Conservation (phyloP, 345 rosid genomes). For the Geranium brycei region DNA sequence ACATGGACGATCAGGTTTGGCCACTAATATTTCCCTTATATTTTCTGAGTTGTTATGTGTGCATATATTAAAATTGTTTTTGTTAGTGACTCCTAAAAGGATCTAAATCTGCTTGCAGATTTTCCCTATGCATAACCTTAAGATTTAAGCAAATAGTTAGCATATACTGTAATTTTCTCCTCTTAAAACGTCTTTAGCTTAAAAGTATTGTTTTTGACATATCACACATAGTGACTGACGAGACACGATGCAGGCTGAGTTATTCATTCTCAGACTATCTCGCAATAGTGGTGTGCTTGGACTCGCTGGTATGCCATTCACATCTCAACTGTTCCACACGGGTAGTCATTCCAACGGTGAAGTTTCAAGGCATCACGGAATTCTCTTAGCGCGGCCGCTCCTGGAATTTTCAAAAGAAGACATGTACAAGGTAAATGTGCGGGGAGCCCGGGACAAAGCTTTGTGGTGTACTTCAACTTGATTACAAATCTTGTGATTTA, state of each 20-base stretch:
- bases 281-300: slow-evolving; percentile 93
- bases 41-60: too few species aligned
- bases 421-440: slow-evolving; percentile 50
- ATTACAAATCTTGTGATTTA: neutral
- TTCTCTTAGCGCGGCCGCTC: slow-evolving; percentile 71
- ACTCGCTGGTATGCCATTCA: slow-evolving; percentile 77
- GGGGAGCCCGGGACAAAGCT: neutral
- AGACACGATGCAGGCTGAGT: slow-evolving; percentile 62
- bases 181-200: neutral
- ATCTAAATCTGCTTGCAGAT: too few species aligned
- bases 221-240: too few species aligned
- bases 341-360: slow-evolving; percentile 15
- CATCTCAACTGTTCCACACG: slow-evolving; percentile 50
- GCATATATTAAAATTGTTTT: neutral
- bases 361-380: slow-evolving; percentile 25
- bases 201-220: neutral
- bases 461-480: neutral
- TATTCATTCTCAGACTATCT: slow-evolving; percentile 74
- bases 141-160: neutral
- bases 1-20: slow-evolving; percentile 82
- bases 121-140: neutral
- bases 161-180: neutral
- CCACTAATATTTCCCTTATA: neutral
- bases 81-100: neutral
- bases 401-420: slow-evolving; percentile 67